Base-by-base conservation (phyloP, 2,329 filamentous ascomycete genomes). In the Trichoderma sp. region DNA sequence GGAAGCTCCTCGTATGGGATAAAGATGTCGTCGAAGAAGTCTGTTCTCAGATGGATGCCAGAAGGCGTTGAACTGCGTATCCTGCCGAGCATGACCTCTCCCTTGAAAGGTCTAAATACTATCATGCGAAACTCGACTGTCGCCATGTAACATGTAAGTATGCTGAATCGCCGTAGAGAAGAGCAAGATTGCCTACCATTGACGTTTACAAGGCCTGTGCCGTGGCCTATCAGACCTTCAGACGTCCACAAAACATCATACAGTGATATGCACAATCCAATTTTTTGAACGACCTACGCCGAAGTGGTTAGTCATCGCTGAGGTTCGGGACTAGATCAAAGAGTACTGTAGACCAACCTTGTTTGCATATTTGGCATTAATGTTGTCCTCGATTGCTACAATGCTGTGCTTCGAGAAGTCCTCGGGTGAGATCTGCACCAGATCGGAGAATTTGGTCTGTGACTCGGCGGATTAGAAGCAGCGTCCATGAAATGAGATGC, bases 281-380 rank as follows among this genome's bases (percentile, higher is more conserved):
- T 91, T 79, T 96, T 96, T 80, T 97, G 95, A 73, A 99, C 94
- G 26, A 94, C 92, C 88, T 92, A 75, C 15, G 60, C 30, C 21
- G 43, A 57, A 71, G 24, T n/a, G 30, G 30, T 63, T n/a, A 32
- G 15, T 36, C 5, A 57, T 43, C 14, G 36, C 34, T 53, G 43
- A 24, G 12, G 3, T 53, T 36, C 18, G 4, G 18, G 11, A 6
- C 9, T 15, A 2, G 24, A 39, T 7, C 24, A 6, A 14, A 9
- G 53, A 14, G 12, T n/a, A 32, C 1, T 14, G 18, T 18, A 62
- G 2, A 30, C 76, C 57, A 69, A 93, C 92, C 83, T 95, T 96
- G 84, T 99, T 98, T 73, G 95, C 91, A 82, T 98, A 99, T 83
- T 99, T 99, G 74, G 91, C 88, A 81, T 99, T 98, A 83, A 99